Base-by-base conservation (phyloP, 257 asterid genomes). In the Ehretia macrophylla region DNA sequence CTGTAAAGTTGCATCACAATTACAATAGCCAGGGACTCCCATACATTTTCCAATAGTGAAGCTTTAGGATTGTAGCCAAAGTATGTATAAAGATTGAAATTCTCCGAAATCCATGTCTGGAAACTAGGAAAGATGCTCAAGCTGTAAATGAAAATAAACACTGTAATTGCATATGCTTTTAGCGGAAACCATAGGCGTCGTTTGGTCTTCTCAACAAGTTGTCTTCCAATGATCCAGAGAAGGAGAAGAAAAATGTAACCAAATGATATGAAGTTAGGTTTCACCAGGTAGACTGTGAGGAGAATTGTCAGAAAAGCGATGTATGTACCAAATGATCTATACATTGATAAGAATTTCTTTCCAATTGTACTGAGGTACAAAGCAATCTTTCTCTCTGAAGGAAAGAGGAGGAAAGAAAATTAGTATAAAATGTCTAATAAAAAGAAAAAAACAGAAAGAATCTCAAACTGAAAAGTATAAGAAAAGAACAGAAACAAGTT, bases 1-100 rank as follows among this genome's bases (percentile, higher is more conserved):
- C 97, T 93, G 59, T 93, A 89, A 75, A 93, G 95, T 80, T 93
- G 97, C 99, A 93, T 93, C 70, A 93, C 97, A 66, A 89, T 77
- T 68, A 86, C 77, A 39, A 93, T 79, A 60, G 97, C 97, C 47
- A 93, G 76, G 72, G 97, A 89, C 74, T 85, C 96, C 88, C 95
- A 84, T 56, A 85, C 87, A 80, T 93, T 86, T 66, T 75, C 76
- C 72, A 89, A 64, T 66, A 93, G 55, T 58, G 92, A 76, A 63
- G 88, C 90, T 58, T 81, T 72, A 17, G 82, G 77, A 56, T 86
- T 68, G 75, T 89, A 93, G 63, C 99, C 97, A 68, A 83, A 84
- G 72, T 60, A 79, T 51, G 72, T 67, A 63, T 50, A 64, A 72
- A 93, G 95, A 81, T 89, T 68, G 14, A 86, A 70, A 55, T 73